Base-by-base conservation (phyloP, 495 filamentous ascomycete species). In the Penicillium manginii region DNA sequence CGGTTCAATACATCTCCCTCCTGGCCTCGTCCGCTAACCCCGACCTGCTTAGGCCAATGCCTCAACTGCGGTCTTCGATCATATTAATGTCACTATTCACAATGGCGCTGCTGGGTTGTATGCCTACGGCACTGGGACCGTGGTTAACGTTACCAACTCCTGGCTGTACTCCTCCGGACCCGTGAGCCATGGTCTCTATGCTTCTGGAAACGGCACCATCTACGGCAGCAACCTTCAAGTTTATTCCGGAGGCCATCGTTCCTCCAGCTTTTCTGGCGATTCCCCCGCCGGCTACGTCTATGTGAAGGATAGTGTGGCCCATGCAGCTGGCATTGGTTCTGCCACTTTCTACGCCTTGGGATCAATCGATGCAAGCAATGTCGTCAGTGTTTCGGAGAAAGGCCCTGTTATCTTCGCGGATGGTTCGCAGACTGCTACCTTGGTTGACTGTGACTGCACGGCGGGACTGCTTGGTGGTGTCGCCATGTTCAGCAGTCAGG, bases 111-210 rank as follows among this genome's bases (percentile, higher is more conserved):
- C 60, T 19, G 43, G 58, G 2, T 8, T 62, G 15, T 62, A 62
- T 45, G 48, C 60, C 2, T 62, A 62, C 12, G 60, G 60, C 22
- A 50, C 43, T 14, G 57, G 54, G 22, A 61, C 60, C 5, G 58
- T 60, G 11, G 51, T 66, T 2, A 31, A 63, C 17, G 60, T 66
- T n/a, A 63, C 39, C 42, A 48, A 61, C 31, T 29, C 64, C 4
- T 59, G 58, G 57, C 55, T 66, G 6, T 66, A 66, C 52, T 60
- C 57, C 18, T 66, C 64, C 2, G 64, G 64, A 0, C 64, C 64
- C 1, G 57, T 63, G 2, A 55, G 54, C 3, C 64, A 63, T 39
- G 60, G 57, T 4, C 46, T 66, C 4, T 66, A 66, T 18, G 64
- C 64, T 2, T 51, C 56, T 4, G 64, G 60, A 1, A 58, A 66